Percentiles rank a stretch among this genome's conserved stretches.
Evolutionary conservation across 441 rosid genomes (phyloP).

Genomic region (Populus hybrid): DNA sequence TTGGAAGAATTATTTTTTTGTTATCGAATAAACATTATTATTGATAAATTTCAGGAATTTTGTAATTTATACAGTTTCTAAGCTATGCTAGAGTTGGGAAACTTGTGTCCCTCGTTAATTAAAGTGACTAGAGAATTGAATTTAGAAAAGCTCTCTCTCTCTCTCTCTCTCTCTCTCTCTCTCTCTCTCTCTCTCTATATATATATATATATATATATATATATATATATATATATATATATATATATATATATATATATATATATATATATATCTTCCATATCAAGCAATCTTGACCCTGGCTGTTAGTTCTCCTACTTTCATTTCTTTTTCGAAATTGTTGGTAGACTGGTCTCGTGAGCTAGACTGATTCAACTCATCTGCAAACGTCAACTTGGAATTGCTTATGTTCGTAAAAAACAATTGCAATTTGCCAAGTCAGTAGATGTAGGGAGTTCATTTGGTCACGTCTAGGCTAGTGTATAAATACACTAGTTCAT

Average conservation of each 20-base stretch:
- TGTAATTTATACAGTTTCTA: background rate
- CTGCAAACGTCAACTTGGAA: constrained; percentile 5
- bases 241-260: no score
- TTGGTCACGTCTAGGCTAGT: constrained; percentile 8
- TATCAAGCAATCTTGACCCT: background rate
- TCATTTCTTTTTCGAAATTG: background rate
- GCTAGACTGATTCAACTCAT: background rate
- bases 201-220: no score
- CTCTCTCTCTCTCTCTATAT: no score
- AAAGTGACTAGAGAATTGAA: no score
- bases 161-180: no score
- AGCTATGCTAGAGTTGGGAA: background rate
- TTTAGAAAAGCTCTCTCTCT: no score
- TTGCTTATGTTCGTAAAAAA: background rate
- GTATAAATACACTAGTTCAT: background rate
- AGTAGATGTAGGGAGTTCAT: background rate
- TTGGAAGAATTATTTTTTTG: no score
- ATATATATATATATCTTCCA: background rate
- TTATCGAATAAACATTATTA: no score
- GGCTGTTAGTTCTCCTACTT: background rate
- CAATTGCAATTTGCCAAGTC: background rate
- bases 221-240: no score
- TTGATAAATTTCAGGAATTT: no score
- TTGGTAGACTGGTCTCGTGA: constrained; percentile 17
- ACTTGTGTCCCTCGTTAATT: no score